Evolutionary conservation across 1,139 yeast species (phyloP).

Genomic region (Geotrichum phurueaensis): DNA sequence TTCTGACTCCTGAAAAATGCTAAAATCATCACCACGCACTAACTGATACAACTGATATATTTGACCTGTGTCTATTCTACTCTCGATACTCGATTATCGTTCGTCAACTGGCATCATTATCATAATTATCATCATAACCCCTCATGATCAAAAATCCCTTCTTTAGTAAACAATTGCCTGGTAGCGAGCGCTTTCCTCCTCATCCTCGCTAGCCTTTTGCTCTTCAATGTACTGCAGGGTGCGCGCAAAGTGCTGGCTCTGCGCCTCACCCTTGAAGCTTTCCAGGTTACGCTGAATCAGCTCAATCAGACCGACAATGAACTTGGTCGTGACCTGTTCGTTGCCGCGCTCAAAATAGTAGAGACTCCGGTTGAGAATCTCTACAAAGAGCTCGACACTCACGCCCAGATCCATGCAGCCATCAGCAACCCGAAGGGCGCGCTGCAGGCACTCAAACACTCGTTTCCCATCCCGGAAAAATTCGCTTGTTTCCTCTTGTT

Average conservation of each 20-base stretch:
- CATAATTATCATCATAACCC: background rate
- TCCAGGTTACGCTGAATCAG: conserved; percentile 69
- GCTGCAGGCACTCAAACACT: conserved; percentile 62
- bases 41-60: background rate
- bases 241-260: conserved; percentile 53
- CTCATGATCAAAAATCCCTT: background rate
- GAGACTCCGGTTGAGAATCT: conserved; percentile 76
- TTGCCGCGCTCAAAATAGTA: conserved; percentile 83
- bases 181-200: conserved; percentile 38
- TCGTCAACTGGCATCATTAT: background rate
- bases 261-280: conserved; percentile 37
- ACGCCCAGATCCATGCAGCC: conserved; percentile 82
- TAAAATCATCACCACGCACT: background rate
- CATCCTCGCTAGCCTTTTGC: conserved; percentile 58
- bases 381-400: conserved; percentile 77
- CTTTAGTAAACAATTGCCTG: conserved; percentile 42
- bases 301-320: conserved; percentile 80
- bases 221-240: conserved; percentile 60
- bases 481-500: conserved; percentile 42
- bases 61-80: background rate
- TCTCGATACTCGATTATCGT: background rate
- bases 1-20: background rate
- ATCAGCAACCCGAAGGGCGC: conserved; percentile 84
- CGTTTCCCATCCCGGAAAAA: conserved; percentile 52
- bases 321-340: conserved; percentile 59